A percentile compares a stretch with the other conserved stretches of the same genome.
Evolutionary conservation across 805 yeast species (phyloP).

Genomic region (Candida koratica): DNA sequence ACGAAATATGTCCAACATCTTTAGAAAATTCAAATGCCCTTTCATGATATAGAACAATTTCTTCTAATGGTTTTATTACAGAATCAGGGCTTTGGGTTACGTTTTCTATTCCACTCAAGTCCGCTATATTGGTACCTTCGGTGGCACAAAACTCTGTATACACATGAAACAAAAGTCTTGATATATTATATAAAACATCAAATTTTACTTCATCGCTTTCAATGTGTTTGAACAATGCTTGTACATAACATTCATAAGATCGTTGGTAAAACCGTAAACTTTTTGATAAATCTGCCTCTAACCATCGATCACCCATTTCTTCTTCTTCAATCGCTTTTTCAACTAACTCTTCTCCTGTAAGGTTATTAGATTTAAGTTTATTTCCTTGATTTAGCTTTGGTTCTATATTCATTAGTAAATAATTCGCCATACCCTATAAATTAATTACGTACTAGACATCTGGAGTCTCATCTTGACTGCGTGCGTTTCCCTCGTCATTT

Average conservation of each 20-base stretch:
- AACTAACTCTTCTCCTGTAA: slow-evolving; percentile 47
- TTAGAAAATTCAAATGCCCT: slow-evolving; percentile 22
- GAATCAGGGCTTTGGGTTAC: slow-evolving; percentile 17
- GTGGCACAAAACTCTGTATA: slow-evolving; percentile 47
- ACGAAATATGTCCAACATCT: slow-evolving; percentile 18
- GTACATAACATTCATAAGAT: slow-evolving; percentile 41
- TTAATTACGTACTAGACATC: slow-evolving; percentile 2
- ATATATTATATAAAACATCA: slow-evolving; percentile 57
- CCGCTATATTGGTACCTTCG: slow-evolving; percentile 40
- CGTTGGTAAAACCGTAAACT: slow-evolving; percentile 61
- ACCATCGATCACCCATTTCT: slow-evolving; percentile 76
- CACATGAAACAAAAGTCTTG: slow-evolving; percentile 56
- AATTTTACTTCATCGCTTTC: slow-evolving; percentile 2
- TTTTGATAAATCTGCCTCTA: slow-evolving; percentile 60
- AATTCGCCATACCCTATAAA: neutral
- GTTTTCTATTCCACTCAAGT: slow-evolving; percentile 31
- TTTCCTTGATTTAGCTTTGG: neutral
- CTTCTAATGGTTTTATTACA: slow-evolving; percentile 36
- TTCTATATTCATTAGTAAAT: slow-evolving; percentile 1
- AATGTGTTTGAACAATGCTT: slow-evolving; percentile 7
- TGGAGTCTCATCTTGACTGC: slow-evolving; percentile 3
- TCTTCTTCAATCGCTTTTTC: slow-evolving; percentile 58
- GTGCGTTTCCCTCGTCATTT: neutral
- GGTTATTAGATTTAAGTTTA: neutral
- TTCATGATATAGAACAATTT: slow-evolving; percentile 39